phyloP scores from a whole-genome alignment of 257 asterid species.

The Solanum infundibuliforme region DNA sequence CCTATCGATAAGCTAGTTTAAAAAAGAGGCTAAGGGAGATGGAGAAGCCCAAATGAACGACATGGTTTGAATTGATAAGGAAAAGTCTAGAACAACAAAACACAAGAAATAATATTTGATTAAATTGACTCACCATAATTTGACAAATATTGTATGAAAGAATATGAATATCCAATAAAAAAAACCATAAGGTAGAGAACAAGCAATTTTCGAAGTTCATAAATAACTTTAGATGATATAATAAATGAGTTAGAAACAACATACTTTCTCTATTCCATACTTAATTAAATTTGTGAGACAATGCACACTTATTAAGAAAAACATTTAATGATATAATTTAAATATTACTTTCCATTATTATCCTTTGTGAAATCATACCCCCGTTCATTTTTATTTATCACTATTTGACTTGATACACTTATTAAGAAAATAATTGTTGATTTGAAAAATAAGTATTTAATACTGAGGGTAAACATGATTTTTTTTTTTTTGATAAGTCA shows the following conservation, averaged over 20 bases:
- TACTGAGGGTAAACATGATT: accelerated
- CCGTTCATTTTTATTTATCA: too few species aligned
- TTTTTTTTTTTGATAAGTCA: too few species aligned
- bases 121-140: not conserved
- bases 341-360: too few species aligned
- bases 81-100: not conserved
- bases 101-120: not conserved
- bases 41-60: not conserved
- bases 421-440: too few species aligned
- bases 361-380: too few species aligned
- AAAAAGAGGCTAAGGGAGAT: not conserved
- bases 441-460: not conserved
- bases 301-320: too few species aligned
- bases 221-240: not conserved
- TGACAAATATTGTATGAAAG: not conserved
- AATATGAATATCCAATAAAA: not conserved
- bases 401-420: not conserved
- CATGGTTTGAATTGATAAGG: not conserved
- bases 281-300: not conserved
- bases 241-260: not conserved
- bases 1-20: too few species aligned
- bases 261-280: not conserved
- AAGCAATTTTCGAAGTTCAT: not conserved
- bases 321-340: too few species aligned
- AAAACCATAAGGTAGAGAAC: not conserved